These are phyloP conservation scores for Diutina scorzettiae DNA, from an alignment of 1,139 yeast species.

Conservation along the genomic window DNA sequence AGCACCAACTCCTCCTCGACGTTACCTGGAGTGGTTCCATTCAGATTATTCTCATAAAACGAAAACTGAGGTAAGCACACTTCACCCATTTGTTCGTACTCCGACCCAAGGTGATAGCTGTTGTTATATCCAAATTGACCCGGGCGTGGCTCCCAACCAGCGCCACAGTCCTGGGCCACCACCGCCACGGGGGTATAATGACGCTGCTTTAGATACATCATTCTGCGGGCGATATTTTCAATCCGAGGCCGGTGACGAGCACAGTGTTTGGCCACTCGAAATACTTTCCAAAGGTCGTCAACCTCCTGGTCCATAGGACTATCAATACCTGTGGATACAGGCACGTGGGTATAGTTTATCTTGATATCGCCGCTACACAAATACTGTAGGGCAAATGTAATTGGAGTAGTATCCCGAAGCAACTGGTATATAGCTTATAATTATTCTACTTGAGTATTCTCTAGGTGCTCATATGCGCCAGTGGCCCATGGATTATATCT, in stretches of 20 bases:
- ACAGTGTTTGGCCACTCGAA: background rate
- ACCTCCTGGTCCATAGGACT: slow-evolving; percentile 3
- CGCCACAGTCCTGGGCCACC: background rate
- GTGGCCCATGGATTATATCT: background rate
- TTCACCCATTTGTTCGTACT: slow-evolving; percentile 5
- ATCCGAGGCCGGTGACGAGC: slow-evolving; percentile 2
- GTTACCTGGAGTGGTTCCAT: background rate
- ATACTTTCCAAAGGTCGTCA: slow-evolving; percentile 5
- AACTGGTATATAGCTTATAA: too few species aligned
- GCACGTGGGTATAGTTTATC: background rate
- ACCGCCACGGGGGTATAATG: slow-evolving; percentile 3
- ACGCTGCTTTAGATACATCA: slow-evolving; percentile 1
- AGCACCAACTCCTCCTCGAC: background rate
- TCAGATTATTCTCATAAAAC: background rate
- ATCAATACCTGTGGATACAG: background rate
- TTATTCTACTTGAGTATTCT: too few species aligned
- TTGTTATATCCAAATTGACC: background rate
- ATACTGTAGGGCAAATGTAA: too few species aligned
- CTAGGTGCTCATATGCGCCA: too few species aligned
- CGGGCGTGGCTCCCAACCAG: background rate
- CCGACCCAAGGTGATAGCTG: background rate
- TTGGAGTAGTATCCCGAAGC: too few species aligned
- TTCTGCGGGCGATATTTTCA: slow-evolving; percentile 1
- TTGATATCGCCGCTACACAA: too few species aligned
- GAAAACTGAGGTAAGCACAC: slow-evolving; percentile 4